A percentile compares a stretch with the other conserved stretches of the same genome.
Evolutionary conservation across 345 rosid genomes (phyloP).

Genomic region (Boechera divaricarpa): DNA sequence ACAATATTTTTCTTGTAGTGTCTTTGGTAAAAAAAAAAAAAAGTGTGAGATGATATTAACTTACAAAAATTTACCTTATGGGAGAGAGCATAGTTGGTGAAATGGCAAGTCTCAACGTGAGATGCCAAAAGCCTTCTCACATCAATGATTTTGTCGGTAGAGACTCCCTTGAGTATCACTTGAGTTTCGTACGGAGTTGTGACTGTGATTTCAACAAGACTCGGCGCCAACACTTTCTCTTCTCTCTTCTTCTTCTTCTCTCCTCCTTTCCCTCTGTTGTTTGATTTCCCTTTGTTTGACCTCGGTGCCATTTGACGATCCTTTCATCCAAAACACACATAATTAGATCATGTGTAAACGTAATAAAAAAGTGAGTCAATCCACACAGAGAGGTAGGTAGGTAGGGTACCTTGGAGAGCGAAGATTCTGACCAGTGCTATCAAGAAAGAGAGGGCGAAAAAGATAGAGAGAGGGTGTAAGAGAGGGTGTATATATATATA

Average conservation of each 20-base stretch:
- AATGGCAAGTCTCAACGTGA: constrained; percentile 83
- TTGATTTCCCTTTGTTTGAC: constrained; percentile 70
- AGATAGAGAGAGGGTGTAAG: background rate
- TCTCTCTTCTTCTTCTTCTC: constrained; percentile 88
- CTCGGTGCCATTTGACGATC: constrained; percentile 75
- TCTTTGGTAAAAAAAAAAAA: background rate
- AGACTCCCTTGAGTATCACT: constrained; percentile 80
- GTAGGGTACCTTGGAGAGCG: constrained; percentile 31
- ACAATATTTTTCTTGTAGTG: too few relatives aligned
- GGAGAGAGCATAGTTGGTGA: constrained; percentile 77
- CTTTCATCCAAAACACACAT: constrained; percentile 29
- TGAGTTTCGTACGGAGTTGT: constrained; percentile 73
- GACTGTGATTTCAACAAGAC: constrained; percentile 64
- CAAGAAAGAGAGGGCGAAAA: background rate
- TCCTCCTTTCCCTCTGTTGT: constrained; percentile 68
- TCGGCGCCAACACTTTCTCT: constrained; percentile 76
- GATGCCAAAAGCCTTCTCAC: constrained; percentile 75
- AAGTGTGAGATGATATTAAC: background rate
- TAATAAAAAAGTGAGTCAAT: background rate
- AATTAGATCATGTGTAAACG: constrained; percentile 12
- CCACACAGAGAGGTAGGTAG: background rate
- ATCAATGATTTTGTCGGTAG: constrained; percentile 89
- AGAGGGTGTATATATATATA: constrained; percentile 52
- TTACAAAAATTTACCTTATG: constrained; percentile 58
- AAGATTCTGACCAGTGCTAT: constrained; percentile 30